phyloP scores from a whole-genome alignment of 2,329 filamentous ascomycete genomes.

The Beauveria scarabaeidicola region DNA sequence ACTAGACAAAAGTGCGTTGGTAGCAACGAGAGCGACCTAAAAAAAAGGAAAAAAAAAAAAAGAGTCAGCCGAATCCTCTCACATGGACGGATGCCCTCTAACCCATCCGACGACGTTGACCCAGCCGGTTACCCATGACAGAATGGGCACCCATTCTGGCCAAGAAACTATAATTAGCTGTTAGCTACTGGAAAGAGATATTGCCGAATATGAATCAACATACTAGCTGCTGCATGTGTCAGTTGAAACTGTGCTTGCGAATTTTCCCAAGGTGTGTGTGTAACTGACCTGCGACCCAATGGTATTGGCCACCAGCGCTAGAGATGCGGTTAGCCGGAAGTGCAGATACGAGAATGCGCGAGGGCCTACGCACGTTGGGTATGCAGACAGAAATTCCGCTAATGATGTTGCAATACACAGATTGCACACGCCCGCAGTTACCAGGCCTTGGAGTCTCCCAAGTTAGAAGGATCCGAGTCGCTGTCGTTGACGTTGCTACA shows the following conservation, averaged over 20 bases:
- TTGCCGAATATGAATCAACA: background rate
- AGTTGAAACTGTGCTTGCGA: constrained; percentile 30
- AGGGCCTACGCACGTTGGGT: constrained; percentile 29
- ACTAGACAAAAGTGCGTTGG: constrained; percentile 58
- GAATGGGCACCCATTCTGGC: constrained; percentile 18
- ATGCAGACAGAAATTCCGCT: constrained; percentile 61
- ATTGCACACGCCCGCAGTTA: constrained; percentile 27
- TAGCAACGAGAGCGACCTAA: constrained; percentile 53
- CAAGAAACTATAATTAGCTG: constrained; percentile 14
- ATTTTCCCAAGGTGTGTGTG: constrained; percentile 41
- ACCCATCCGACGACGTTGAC: constrained; percentile 61
- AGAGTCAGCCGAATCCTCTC: background rate
- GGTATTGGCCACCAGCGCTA: constrained; percentile 52
- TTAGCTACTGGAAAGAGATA: background rate
- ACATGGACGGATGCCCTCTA: constrained; percentile 1
- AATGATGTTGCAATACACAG: constrained; percentile 51
- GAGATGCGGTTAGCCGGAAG: background rate
- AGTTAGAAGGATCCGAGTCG: background rate
- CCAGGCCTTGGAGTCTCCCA: constrained; percentile 15
- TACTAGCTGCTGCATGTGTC: constrained; percentile 9
- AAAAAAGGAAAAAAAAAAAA: no score
- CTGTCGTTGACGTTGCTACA: background rate
- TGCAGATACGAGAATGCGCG: background rate
- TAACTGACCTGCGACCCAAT: constrained; percentile 53
- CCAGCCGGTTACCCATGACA: constrained; percentile 39